Evolutionary conservation across 768 basidiomycete species (phyloP), one percentile per base, ranked within the genome.

Genomic region (Cyclocybe aegerita): DNA sequence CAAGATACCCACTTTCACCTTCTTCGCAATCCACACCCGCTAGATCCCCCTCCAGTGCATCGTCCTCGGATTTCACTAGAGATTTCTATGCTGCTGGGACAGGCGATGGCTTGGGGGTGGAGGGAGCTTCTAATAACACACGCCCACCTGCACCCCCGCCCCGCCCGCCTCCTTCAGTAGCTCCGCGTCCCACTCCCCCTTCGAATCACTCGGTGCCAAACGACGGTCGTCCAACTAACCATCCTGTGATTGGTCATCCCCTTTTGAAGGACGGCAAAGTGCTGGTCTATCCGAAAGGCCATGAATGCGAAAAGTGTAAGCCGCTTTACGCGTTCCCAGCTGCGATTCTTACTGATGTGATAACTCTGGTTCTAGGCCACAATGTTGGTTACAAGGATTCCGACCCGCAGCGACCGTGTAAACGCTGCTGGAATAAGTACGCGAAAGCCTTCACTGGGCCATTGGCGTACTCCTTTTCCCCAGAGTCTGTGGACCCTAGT

Each of bases 351-450:
- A 42, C 37, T 41, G 35, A 46, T 35, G 32, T 41, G 35, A 46
- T 35, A 33, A 29, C 12, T 10, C n/a, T n/a, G 43, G 15, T 34
- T 30, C 11, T 32, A 91, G 90, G 90, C 58, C 71, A 72, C 35
- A 92, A 93, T 63, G 81, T 78, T 0, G 90, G 90, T 2, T 92
- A 84, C 68, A 89, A 88, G 65, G 71, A 77, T 49, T 71, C 70
- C 34, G 87, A 91, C 63, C 86, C 87, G 0, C 62, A 73, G 1
- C 71, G 81, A 49, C 86, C 89, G 5, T 91, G 90, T 60, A 72
- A 74, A 50, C 79, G 78, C 49, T 93, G 91, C 69, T 93, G 90
- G 90, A 69, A 75, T 5, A 84, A 82, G 56, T 85, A 85, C 65
- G 75, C 76, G 0, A 82, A 78, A 55, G 71, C 77, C 0, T 92